phyloP scores from a whole-genome alignment of 1,284 basidiomycete genomes.

The Rhodotorula sp. region DNA sequence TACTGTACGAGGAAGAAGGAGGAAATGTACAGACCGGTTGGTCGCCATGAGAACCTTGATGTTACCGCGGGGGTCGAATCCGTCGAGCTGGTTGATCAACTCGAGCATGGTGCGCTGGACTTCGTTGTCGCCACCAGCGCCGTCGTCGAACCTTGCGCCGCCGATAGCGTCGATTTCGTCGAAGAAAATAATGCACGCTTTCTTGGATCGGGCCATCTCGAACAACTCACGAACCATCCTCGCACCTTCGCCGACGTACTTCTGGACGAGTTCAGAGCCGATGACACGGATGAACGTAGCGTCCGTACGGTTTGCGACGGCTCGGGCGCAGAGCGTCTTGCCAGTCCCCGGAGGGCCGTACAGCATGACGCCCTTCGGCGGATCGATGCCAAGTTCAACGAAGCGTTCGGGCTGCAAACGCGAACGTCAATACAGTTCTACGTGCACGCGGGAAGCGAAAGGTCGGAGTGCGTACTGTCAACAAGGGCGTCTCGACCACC shows the following conservation, averaged over 20 bases:
- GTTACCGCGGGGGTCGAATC: slow-evolving; percentile 96
- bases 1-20: background rate
- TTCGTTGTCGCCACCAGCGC: slow-evolving; percentile 98
- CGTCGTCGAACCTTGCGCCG: slow-evolving; percentile 95
- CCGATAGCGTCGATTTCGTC: slow-evolving; percentile 98
- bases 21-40: slow-evolving; percentile 63
- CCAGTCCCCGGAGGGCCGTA: slow-evolving; percentile 96
- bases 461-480: slow-evolving; percentile 62
- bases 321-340: slow-evolving; percentile 96
- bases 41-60: slow-evolving; percentile 99
- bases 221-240: slow-evolving; percentile 98
- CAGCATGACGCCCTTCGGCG: slow-evolving; percentile 95
- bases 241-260: slow-evolving; percentile 98
- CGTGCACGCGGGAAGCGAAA: background rate
- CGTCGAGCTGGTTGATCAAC: slow-evolving; percentile 97
- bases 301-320: slow-evolving; percentile 97
- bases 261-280: slow-evolving; percentile 97
- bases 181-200: slow-evolving; percentile 99
- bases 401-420: slow-evolving; percentile 83
- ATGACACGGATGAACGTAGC: slow-evolving; percentile 99
- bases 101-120: slow-evolving; percentile 99
- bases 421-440: background rate
- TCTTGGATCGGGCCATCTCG: slow-evolving; percentile 98
- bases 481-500: slow-evolving; percentile 95
- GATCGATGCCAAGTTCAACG: slow-evolving; percentile 96